Evolutionary conservation across 1,139 yeast species (phyloP).

Genomic region (Cylindricascospora bacillispora): DNA sequence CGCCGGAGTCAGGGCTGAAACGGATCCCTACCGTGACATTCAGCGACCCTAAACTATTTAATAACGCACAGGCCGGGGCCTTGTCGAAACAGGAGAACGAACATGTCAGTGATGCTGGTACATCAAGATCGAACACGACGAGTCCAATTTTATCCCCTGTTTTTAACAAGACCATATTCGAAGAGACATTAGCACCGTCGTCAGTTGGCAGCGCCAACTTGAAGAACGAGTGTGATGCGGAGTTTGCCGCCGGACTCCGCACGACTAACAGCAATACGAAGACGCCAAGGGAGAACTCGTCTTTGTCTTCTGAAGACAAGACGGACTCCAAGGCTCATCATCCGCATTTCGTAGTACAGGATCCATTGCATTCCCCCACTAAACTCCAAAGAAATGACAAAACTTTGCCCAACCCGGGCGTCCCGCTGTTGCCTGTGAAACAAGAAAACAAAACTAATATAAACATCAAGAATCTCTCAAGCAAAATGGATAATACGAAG

Average conservation of each 20-base stretch:
- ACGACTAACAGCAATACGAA: no score
- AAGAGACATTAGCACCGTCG: no score
- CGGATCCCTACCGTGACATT: conserved; percentile 27
- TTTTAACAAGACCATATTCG: no score
- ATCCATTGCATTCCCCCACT: conserved; percentile 38
- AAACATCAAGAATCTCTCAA: not conserved
- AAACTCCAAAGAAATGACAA: conserved; percentile 5
- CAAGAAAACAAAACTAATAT: not conserved
- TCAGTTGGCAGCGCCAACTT: not conserved
- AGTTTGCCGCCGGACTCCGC: no score
- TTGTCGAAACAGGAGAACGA: no score
- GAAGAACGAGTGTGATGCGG: no score
- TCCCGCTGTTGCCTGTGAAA: no score
- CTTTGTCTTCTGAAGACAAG: not conserved
- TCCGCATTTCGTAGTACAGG: conserved; percentile 70
- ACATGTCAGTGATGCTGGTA: no score
- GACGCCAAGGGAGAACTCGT: no score
- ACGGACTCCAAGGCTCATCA: conserved; percentile 37
- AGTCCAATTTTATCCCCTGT: not conserved
- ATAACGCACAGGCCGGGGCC: no score
- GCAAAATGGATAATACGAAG: not conserved
- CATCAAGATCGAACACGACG: not conserved
- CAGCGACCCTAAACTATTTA: conserved; percentile 17
- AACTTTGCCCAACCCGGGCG: not conserved
- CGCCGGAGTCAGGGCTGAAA: conserved; percentile 25